Evolutionary conservation across 2,329 filamentous ascomycete species (phyloP), one percentile per base, ranked within the genome.

Genomic region (Apiospora aurea): DNA sequence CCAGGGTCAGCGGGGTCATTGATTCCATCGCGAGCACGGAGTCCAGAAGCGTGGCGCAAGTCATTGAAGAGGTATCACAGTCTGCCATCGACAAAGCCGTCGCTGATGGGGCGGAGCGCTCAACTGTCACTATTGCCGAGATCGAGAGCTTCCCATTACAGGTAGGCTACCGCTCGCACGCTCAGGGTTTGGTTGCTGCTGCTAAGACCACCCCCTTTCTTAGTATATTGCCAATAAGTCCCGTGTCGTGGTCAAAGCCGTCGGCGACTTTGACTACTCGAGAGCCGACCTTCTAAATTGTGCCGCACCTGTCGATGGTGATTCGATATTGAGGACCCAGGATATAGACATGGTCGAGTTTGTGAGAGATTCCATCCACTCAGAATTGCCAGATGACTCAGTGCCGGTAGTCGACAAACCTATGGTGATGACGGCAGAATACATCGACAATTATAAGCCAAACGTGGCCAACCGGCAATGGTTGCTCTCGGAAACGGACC

Each of bases 171-270:
- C 49, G n/a, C 49, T 5, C 10, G 24, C 49, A 14, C 5, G 49
- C 49, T 51, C 4, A 26, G n/a, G 11, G 5, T 10, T 26, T n/a
- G n/a, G 5, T 21, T 51, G 11, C 10, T 51, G 8, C 49, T 26
- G 66, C 53, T 26, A 47, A 76, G 69, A 6, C 0, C n/a, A n/a
- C 2, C 44, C 21, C 21, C 1, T 13, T 5, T 29, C 14, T 11
- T 70, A 87, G 84, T 88, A 87, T 70, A 82, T 88, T 68, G 82
- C 82, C 1, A 83, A 87, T 82, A 91, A 85, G 80, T 87, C 81
- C 61, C 86, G 81, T 70, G 90, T 86, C 81, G 88, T 91, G 21
- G 86, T 91, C 14, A 83, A 88, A 69, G 89, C 90, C 1, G 89
- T 87, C 0, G 90, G 90, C 11, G 87, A 89, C 68, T 88, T 89